Base-by-base conservation (phyloP, 768 basidiomycete species). In the Thelephora aurantiotincta region DNA sequence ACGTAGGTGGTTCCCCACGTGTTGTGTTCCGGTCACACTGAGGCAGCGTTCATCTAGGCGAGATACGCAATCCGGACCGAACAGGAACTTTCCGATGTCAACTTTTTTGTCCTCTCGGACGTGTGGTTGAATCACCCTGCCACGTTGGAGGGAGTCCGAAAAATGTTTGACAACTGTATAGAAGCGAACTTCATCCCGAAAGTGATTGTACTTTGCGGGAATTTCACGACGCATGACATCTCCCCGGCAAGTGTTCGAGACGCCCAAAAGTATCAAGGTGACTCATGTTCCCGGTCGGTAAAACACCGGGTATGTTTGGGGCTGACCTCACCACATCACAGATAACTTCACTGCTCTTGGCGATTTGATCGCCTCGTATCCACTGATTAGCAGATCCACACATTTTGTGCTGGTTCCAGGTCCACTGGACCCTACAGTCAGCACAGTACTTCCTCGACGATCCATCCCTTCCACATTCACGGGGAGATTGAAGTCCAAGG, bases 341-440 rank as follows among this genome's bases (percentile, higher is more conserved):
- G 91, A 91, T 52, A 82, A 81, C 54, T 97, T 99, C 59, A 85
- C 90, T 56, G 71, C 76, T 0, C 68, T 99, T 20, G 89, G 84
- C 4, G 87, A 91, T 54, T 70, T 98, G 30, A 82, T 99, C 50
- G 68, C 79, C 5, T 74, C 79, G 5, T 96, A 91, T 57, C 83
- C 89, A 2, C 61, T 72, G 41, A 81, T 98, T 45, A 76, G 80
- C 18, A 74, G 80, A 5, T 66, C 66, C 38, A 91, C 92, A 0
- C 89, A 93, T 59, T 96, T 98, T 62, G 76, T 98, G 46, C 78
- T 99, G 53, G 82, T 98, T 18, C 96, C 96, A 5, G 96, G 96
- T 5, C 96, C 96, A 2, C 67, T 87, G 45, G 96, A 99, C 65
- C 74, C 94, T 20, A 80, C 84, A 1, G 69, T 85, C 47, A 89